These are phyloP conservation scores for Mytilinidion resinicola DNA, from an alignment of 495 filamentous ascomycete species.

Conservation along the genomic window DNA sequence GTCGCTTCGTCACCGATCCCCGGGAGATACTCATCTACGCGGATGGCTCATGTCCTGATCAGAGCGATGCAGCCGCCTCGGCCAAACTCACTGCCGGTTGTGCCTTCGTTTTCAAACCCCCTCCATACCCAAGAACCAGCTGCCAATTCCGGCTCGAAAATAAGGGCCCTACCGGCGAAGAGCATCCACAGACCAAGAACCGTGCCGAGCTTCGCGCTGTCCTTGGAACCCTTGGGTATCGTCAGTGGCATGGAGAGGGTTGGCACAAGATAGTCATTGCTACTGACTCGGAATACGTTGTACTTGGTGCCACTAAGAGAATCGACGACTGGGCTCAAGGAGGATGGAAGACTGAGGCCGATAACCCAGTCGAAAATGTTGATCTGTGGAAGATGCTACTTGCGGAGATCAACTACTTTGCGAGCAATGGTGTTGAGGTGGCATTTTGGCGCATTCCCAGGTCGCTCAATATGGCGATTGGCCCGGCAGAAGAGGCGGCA, in stretches of 20 bases:
- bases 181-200: conserved; percentile 36
- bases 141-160: conserved; percentile 6
- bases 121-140: background rate
- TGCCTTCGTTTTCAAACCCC: background rate
- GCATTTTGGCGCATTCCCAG: conserved; percentile 44
- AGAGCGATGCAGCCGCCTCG: background rate
- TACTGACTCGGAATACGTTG: conserved; percentile 44
- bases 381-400: conserved; percentile 43
- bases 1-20: background rate
- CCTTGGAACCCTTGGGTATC: conserved; percentile 36
- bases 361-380: conserved; percentile 33
- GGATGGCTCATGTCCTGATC: background rate
- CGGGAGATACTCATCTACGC: background rate
- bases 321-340: conserved; percentile 38
- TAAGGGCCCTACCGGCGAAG: conserved; percentile 11
- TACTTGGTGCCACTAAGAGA: conserved; percentile 39
- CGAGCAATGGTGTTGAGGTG: conserved; percentile 29
- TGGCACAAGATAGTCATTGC: conserved; percentile 41
- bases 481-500: too few relatives aligned
- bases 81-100: background rate
- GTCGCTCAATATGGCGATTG: conserved; percentile 37
- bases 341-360: conserved; percentile 33
- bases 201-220: conserved; percentile 45
- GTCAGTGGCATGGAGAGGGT: conserved; percentile 37
- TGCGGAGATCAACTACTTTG: conserved; percentile 30